A percentile compares a stretch with the other conserved stretches of the same genome.
These are phyloP conservation scores for Bipolaris cookei DNA, from an alignment of 2,329 filamentous ascomycete species.

Conservation along the genomic window DNA sequence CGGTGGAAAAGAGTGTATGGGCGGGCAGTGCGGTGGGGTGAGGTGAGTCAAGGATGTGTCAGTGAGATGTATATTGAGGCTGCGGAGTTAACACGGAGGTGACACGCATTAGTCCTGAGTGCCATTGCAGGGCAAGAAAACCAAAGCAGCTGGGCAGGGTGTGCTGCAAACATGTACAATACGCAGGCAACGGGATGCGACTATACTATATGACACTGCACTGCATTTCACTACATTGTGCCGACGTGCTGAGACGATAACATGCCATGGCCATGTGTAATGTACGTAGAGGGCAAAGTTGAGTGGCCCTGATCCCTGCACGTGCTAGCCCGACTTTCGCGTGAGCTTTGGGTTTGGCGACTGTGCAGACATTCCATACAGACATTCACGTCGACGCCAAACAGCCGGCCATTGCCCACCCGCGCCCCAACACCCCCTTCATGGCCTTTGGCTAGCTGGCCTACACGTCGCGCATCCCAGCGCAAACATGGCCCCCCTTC, in stretches of 20 bases:
- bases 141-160: background rate
- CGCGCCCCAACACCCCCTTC: slow-evolving; percentile 23
- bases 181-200: background rate
- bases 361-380: slow-evolving; percentile 19
- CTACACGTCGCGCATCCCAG: slow-evolving; percentile 40
- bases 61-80: slow-evolving; percentile 14
- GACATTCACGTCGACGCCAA: slow-evolving; percentile 20
- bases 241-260: background rate
- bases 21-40: slow-evolving; percentile 16
- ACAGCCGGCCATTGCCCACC: slow-evolving; percentile 27
- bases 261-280: background rate
- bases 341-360: slow-evolving; percentile 27
- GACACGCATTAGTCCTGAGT: slow-evolving; percentile 5
- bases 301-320: slow-evolving; percentile 18
- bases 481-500: slow-evolving; percentile 47
- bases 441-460: slow-evolving; percentile 45
- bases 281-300: slow-evolving; percentile 1
- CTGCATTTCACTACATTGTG: background rate
- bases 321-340: slow-evolving; percentile 21
- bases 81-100: slow-evolving; percentile 26
- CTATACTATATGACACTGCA: background rate
- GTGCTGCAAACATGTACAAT: background rate
- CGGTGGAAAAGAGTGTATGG: slow-evolving; percentile 4
- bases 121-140: background rate
- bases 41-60: slow-evolving; percentile 26